Evolutionary conservation across 2,329 filamentous ascomycete species (phyloP).

Genomic region (Pyrenochaeta sp.): DNA sequence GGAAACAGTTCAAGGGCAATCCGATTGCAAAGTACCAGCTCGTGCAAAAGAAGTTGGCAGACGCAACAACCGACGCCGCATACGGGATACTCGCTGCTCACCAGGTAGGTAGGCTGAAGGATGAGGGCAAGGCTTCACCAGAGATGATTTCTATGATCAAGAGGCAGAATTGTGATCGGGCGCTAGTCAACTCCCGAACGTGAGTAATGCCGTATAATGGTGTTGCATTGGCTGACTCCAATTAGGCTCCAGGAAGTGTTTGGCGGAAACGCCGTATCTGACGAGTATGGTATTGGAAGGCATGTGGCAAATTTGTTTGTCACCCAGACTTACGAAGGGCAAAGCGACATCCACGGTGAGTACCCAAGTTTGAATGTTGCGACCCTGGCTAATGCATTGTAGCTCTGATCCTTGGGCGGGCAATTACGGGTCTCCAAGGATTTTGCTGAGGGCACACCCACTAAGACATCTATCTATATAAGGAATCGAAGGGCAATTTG

Average conservation of each 20-base stretch:
- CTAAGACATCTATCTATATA: no score
- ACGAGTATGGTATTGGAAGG: slow-evolving; percentile 93
- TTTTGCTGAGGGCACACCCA: slow-evolving; percentile 65
- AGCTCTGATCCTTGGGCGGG: slow-evolving; percentile 61
- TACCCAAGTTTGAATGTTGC: slow-evolving; percentile 32
- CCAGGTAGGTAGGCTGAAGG: slow-evolving; percentile 92
- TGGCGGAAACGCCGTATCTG: slow-evolving; percentile 96
- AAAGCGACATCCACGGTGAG: slow-evolving; percentile 96
- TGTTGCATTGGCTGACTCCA: slow-evolving; percentile 17
- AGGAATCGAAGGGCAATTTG: no score
- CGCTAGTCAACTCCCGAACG: slow-evolving; percentile 78
- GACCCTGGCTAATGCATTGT: slow-evolving; percentile 39
- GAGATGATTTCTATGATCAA: slow-evolving; percentile 99
- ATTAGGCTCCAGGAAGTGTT: slow-evolving; percentile 88
- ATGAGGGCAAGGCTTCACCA: slow-evolving; percentile 83
- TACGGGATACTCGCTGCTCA: slow-evolving; percentile 90
- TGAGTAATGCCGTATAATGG: slow-evolving; percentile 46
- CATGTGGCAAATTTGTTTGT: slow-evolving; percentile 97
- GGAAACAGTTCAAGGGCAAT: slow-evolving; percentile 96
- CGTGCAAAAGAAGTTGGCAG: slow-evolving; percentile 96
- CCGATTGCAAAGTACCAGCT: slow-evolving; percentile 96
- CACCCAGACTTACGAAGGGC: slow-evolving; percentile 97
- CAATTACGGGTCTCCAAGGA: slow-evolving; percentile 75
- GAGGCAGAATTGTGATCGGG: slow-evolving; percentile 94
- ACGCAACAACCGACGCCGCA: slow-evolving; percentile 88